Conservation (phyloP, 2,329 filamentous ascomycete genomes). For the Hypoxylon rubiginosum region DNA sequence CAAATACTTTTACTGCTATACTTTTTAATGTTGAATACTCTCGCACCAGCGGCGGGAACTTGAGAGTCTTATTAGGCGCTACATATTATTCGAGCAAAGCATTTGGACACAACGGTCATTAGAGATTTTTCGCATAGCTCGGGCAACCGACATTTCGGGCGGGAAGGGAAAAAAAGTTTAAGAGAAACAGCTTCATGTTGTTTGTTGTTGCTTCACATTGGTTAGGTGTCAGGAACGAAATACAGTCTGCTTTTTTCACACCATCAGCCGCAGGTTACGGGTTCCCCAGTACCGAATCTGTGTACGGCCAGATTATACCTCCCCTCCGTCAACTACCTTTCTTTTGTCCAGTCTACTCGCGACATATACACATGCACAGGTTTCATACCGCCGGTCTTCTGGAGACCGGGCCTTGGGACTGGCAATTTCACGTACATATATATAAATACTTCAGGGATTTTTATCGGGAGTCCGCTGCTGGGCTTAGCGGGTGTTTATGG, state of each 20-base stretch:
- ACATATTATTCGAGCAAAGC: slow-evolving; percentile 27
- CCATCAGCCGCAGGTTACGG: slow-evolving; percentile 34
- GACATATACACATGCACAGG: slow-evolving; percentile 27
- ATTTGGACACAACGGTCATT: slow-evolving; percentile 42
- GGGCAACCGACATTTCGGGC: slow-evolving; percentile 48
- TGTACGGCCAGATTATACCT: slow-evolving; percentile 26
- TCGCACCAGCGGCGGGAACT: slow-evolving; percentile 17
- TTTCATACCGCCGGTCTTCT: slow-evolving; percentile 21
- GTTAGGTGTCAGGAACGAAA: slow-evolving; percentile 42
- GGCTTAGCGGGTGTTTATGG: slow-evolving; percentile 34
- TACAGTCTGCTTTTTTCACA: slow-evolving; percentile 39
- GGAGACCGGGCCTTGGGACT: slow-evolving; percentile 32
- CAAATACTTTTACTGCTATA: slow-evolving; percentile 33
- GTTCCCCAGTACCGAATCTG: slow-evolving; percentile 42
- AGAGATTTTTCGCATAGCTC: slow-evolving; percentile 47
- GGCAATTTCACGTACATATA: slow-evolving; percentile 19
- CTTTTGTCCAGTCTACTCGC: slow-evolving; percentile 37
- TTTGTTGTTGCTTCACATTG: slow-evolving; percentile 35
- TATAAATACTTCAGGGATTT: slow-evolving; percentile 22
- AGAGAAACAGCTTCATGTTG: slow-evolving; percentile 31
- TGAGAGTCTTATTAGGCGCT: slow-evolving; percentile 13
- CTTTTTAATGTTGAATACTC: slow-evolving; percentile 39
- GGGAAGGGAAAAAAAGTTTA: slow-evolving; percentile 27
- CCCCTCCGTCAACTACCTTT: slow-evolving; percentile 35
- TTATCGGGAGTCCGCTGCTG: slow-evolving; percentile 16